Evolutionary conservation across 345 rosid species (phyloP).

Genomic region (Luvunga scandens): DNA sequence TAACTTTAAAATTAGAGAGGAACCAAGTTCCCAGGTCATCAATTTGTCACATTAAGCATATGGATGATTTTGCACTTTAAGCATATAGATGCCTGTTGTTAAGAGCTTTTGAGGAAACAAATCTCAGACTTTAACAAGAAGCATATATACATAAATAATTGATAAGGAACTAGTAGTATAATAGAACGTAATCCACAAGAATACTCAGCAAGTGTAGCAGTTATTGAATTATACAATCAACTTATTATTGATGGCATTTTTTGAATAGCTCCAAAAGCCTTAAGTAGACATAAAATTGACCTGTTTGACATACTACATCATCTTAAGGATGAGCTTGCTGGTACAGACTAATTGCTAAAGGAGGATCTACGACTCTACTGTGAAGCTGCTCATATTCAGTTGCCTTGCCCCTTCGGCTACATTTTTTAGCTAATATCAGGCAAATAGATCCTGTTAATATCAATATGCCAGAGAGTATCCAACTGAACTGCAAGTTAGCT

Average conservation of each 20-base stretch:
- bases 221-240: not conserved
- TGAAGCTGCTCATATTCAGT: slow-evolving; percentile 49
- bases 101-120: not conserved
- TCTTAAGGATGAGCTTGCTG: slow-evolving; percentile 28
- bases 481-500: slow-evolving; percentile 90
- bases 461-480: slow-evolving; percentile 68
- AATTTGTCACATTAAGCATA: not conserved
- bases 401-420: slow-evolving; percentile 17
- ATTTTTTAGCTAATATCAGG: slow-evolving; percentile 47
- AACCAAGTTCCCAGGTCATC: not conserved
- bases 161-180: not conserved
- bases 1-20: not conserved
- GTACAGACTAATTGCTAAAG: slow-evolving; percentile 27
- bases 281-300: not conserved
- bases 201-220: not conserved
- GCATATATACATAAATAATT: not conserved
- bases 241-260: too few relatives aligned
- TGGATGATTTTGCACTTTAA: not conserved
- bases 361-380: slow-evolving; percentile 30
- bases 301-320: not conserved
- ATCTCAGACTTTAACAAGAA: not conserved
- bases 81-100: not conserved
- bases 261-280: not conserved
- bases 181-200: not conserved
- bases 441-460: slow-evolving; percentile 53